Conservation (phyloP, 2,329 filamentous ascomycete genomes). For the Cladorrhinum sp. region DNA sequence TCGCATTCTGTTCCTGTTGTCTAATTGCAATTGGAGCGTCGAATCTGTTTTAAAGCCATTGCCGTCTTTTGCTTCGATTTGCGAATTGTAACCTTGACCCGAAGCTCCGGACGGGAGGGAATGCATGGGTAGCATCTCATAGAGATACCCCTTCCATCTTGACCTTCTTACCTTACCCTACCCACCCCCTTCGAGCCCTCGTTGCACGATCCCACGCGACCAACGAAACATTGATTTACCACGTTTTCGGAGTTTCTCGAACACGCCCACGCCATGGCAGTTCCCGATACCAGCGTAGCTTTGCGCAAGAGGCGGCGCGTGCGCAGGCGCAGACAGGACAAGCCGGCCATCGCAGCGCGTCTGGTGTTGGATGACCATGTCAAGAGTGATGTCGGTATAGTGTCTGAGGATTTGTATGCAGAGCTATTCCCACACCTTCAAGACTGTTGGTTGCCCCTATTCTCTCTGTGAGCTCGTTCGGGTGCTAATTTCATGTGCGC, state of each 20-base stretch:
- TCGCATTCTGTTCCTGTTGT: background rate
- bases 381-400: slow-evolving; percentile 77
- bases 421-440: slow-evolving; percentile 70
- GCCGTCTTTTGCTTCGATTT: background rate
- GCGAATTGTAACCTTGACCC: background rate
- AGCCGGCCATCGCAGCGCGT: slow-evolving; percentile 72
- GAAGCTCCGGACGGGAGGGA: background rate
- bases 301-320: slow-evolving; percentile 42
- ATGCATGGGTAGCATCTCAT: background rate
- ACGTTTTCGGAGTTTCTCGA: background rate
- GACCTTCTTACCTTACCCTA: background rate
- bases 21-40: background rate
- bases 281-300: slow-evolving; percentile 25
- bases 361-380: slow-evolving; percentile 82
- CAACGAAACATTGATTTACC: background rate
- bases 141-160: background rate
- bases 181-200: background rate
- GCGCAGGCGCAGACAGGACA: slow-evolving; percentile 61
- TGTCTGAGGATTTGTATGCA: slow-evolving; percentile 81
- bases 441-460: slow-evolving; percentile 44
- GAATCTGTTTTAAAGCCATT: background rate
- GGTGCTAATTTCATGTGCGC: slow-evolving; percentile 18
- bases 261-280: slow-evolving; percentile 24
- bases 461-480: slow-evolving; percentile 12
- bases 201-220: slow-evolving; percentile 2